A percentile compares a stretch with the other conserved stretches of the same genome.
Conservation (phyloP, 805 yeast genomes). For the Teunomyces aglyptinius region DNA sequence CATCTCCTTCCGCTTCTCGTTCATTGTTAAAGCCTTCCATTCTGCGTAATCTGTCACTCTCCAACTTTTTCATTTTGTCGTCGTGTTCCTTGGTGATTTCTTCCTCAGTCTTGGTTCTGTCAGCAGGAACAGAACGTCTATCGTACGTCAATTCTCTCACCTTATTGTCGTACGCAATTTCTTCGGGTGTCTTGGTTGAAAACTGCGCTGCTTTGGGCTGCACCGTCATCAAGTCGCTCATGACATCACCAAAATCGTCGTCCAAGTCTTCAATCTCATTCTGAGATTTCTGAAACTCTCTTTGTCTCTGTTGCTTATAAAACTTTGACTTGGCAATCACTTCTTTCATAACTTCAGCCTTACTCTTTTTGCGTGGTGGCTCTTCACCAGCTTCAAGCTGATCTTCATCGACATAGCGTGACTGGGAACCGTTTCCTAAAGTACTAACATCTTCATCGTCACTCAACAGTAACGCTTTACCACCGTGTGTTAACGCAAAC, state of each 20-base stretch:
- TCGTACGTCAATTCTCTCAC: slow-evolving; percentile 68
- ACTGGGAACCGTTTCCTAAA: slow-evolving; percentile 19
- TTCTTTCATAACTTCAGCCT: slow-evolving; percentile 84
- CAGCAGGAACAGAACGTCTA: slow-evolving; percentile 77
- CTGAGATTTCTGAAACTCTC: slow-evolving; percentile 56
- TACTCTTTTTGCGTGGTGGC: slow-evolving; percentile 66
- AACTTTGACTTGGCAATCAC: slow-evolving; percentile 79
- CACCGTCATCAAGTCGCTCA: slow-evolving; percentile 48
- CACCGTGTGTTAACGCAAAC: slow-evolving; percentile 71
- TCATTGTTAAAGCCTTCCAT: slow-evolving; percentile 67
- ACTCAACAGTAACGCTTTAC: slow-evolving; percentile 60
- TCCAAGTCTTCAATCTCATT: slow-evolving; percentile 66
- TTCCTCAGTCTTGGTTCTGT: slow-evolving; percentile 75
- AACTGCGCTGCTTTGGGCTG: slow-evolving; percentile 19
- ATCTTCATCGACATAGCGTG: slow-evolving; percentile 41
- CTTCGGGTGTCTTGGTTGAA: slow-evolving; percentile 38
- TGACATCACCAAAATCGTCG: slow-evolving; percentile 68
- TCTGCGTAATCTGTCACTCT: slow-evolving; percentile 66
- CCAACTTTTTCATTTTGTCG: slow-evolving; percentile 59
- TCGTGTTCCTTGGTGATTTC: slow-evolving; percentile 60
- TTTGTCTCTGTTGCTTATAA: slow-evolving; percentile 73
- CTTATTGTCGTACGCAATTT: slow-evolving; percentile 59
- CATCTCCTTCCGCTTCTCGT: slow-evolving; percentile 61
- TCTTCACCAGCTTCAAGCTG: slow-evolving; percentile 24
- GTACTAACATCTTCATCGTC: slow-evolving; percentile 49